Conservation (phyloP, 2,329 filamentous ascomycete species). For the Trichoderma koningii region DNA sequence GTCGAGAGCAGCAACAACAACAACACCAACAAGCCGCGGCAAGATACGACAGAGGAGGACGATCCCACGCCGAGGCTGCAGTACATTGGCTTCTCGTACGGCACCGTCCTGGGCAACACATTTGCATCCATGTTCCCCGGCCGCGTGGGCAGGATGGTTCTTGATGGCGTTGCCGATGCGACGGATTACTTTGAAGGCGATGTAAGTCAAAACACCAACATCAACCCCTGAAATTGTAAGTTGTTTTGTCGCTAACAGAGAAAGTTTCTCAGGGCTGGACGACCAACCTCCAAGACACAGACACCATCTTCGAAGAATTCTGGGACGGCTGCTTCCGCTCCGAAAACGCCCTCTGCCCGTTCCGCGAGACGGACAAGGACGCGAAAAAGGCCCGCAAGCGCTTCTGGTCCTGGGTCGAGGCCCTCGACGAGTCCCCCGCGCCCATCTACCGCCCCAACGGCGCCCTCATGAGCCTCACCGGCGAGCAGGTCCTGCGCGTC, state of each 20-base stretch:
- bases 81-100: slow-evolving; percentile 54
- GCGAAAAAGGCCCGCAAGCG: slow-evolving; percentile 33
- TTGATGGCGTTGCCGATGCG: slow-evolving; percentile 43
- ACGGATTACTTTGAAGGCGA: slow-evolving; percentile 39
- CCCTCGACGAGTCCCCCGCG: slow-evolving; percentile 35
- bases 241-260: no score
- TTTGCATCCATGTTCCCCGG: slow-evolving; percentile 41
- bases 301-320: slow-evolving; percentile 40
- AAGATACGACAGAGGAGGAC: background rate
- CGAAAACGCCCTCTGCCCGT: slow-evolving; percentile 34
- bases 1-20: background rate
- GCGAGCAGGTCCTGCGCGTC: slow-evolving; percentile 35
- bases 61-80: slow-evolving; percentile 37
- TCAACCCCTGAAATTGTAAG: no score
- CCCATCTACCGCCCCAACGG: slow-evolving; percentile 29
- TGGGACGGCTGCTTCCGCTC: slow-evolving; percentile 41
- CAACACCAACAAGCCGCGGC: background rate
- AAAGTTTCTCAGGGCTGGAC: no score
- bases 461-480: slow-evolving; percentile 36
- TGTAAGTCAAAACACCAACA: slow-evolving; percentile 6
- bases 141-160: slow-evolving; percentile 44
- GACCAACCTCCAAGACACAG: slow-evolving; percentile 41
- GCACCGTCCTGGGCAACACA: slow-evolving; percentile 38
- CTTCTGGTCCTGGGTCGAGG: slow-evolving; percentile 36
- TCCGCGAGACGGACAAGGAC: slow-evolving; percentile 31